phyloP scores from a whole-genome alignment of 441 rosid genomes.

The Arabidopsis lyrata region DNA sequence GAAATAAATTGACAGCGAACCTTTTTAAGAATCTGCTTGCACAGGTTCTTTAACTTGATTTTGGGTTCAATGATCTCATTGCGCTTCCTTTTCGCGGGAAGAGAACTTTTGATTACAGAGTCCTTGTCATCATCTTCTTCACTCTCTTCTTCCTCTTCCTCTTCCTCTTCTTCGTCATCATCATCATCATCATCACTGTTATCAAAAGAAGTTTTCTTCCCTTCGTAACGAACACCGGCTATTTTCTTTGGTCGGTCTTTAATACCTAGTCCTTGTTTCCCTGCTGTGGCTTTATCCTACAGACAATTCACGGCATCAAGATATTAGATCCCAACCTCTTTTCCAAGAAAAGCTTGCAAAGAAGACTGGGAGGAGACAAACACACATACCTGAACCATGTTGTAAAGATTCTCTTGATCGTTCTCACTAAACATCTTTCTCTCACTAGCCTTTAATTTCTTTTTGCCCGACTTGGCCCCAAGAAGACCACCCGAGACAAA shows the following conservation, averaged over 20 bases:
- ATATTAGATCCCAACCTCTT: constrained; percentile 3
- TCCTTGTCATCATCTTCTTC: constrained; percentile 13
- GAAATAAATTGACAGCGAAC: constrained; percentile 44
- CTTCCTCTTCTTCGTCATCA: constrained; percentile 18
- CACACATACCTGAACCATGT: constrained; percentile 80
- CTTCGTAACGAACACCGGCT: constrained; percentile 82
- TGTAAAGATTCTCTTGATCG: constrained; percentile 98
- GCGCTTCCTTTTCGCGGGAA: constrained; percentile 58
- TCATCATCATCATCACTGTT: constrained; percentile 57
- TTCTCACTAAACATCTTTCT: constrained; percentile 83
- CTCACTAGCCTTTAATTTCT: constrained; percentile 51
- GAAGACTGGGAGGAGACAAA: not conserved
- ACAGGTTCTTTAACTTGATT: constrained; percentile 72
- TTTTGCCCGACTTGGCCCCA: constrained; percentile 67
- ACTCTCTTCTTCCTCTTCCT: constrained; percentile 28
- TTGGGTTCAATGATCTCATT: constrained; percentile 55
- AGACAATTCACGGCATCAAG: constrained; percentile 19
- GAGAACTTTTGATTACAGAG: constrained; percentile 35
- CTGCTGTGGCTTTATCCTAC: constrained; percentile 91
- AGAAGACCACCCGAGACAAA: constrained; percentile 95
- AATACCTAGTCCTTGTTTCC: constrained; percentile 96
- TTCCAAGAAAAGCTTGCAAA: constrained; percentile 4
- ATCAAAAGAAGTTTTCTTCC: constrained; percentile 75
- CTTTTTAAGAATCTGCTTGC: constrained; percentile 77
- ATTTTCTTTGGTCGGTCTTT: constrained; percentile 80